Percentiles rank a stretch among this genome's conserved stretches.
These are phyloP conservation scores for Malania oleifera DNA, from an alignment of 164 flowering plant genomes.

Conservation along the genomic window DNA sequence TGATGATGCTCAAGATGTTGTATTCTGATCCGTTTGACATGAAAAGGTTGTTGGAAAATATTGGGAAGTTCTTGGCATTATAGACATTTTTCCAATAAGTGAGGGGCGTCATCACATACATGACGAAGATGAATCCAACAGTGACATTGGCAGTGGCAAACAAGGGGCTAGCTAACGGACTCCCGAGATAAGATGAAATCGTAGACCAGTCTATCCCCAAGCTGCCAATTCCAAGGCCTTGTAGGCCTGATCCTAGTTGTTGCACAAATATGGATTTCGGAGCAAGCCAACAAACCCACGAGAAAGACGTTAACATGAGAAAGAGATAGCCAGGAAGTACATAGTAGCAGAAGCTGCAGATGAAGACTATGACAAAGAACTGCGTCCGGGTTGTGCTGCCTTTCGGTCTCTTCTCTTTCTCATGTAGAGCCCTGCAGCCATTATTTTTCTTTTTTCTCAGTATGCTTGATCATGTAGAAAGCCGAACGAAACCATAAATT, in stretches of 20 bases:
- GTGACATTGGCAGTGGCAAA: slow-evolving; percentile 64
- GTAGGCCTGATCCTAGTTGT: slow-evolving; percentile 53
- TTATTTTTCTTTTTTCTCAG: background rate
- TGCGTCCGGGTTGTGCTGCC: slow-evolving; percentile 41
- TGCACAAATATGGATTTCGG: slow-evolving; percentile 48
- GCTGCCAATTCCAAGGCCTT: slow-evolving; percentile 51
- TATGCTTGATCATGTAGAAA: background rate
- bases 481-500: background rate
- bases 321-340: slow-evolving; percentile 46
- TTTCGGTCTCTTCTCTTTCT: slow-evolving; percentile 37
- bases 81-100: slow-evolving; percentile 37
- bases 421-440: slow-evolving; percentile 46
- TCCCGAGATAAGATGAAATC: slow-evolving; percentile 51
- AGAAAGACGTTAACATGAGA: slow-evolving; percentile 33
- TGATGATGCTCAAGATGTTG: slow-evolving; percentile 29
- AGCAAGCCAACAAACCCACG: slow-evolving; percentile 63
- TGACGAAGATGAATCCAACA: slow-evolving; percentile 36
- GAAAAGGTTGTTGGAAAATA: slow-evolving; percentile 38
- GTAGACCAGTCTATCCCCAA: slow-evolving; percentile 55
- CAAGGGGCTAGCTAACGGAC: slow-evolving; percentile 68
- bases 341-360: slow-evolving; percentile 45
- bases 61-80: slow-evolving; percentile 54
- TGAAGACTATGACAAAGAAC: slow-evolving; percentile 42
- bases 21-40: slow-evolving; percentile 31
- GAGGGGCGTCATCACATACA: slow-evolving; percentile 54